Conservation (phyloP, 2,329 filamentous ascomycete genomes). For the Trichothecium roseum region DNA sequence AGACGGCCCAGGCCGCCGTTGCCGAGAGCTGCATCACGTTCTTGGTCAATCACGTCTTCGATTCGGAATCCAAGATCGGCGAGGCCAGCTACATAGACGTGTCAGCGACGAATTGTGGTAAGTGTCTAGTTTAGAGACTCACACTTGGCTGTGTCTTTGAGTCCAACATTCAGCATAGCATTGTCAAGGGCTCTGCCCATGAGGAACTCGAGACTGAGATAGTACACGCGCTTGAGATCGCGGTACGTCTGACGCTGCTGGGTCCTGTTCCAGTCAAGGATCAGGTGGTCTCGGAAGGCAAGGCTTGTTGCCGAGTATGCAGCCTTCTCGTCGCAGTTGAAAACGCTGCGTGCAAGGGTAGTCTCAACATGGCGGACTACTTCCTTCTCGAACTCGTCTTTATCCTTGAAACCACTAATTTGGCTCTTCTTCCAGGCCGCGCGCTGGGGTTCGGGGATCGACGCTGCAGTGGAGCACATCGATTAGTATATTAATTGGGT, state of each 20-base stretch:
- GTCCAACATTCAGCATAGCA: slow-evolving; percentile 91
- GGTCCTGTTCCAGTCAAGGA: slow-evolving; percentile 96
- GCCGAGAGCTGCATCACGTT: slow-evolving; percentile 91
- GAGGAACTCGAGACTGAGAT: slow-evolving; percentile 91
- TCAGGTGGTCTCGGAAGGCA: slow-evolving; percentile 84
- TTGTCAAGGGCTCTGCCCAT: slow-evolving; percentile 97
- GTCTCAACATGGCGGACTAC: slow-evolving; percentile 93
- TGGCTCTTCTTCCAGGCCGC: slow-evolving; percentile 62
- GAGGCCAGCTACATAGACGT: slow-evolving; percentile 71
- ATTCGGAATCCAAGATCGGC: slow-evolving; percentile 88
- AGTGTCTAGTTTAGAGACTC: slow-evolving; percentile 14
- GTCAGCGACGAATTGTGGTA: too few relatives aligned
- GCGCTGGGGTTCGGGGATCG: slow-evolving; percentile 80
- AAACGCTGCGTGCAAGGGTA: slow-evolving; percentile 87
- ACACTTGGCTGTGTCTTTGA: slow-evolving; percentile 79
- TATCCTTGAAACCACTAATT: slow-evolving; percentile 59
- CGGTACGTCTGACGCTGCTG: slow-evolving; percentile 89
- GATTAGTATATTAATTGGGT: background rate
- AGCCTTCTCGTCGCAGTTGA: slow-evolving; percentile 94
- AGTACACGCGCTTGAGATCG: slow-evolving; percentile 92
- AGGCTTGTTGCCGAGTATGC: slow-evolving; percentile 86
- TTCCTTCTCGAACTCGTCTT: slow-evolving; percentile 79
- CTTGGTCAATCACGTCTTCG: slow-evolving; percentile 88
- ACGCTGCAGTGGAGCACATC: slow-evolving; percentile 31
- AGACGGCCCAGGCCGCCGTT: slow-evolving; percentile 93